Conservation (phyloP, 2,329 filamentous ascomycete species). For the Tolypocladium inflatum region DNA sequence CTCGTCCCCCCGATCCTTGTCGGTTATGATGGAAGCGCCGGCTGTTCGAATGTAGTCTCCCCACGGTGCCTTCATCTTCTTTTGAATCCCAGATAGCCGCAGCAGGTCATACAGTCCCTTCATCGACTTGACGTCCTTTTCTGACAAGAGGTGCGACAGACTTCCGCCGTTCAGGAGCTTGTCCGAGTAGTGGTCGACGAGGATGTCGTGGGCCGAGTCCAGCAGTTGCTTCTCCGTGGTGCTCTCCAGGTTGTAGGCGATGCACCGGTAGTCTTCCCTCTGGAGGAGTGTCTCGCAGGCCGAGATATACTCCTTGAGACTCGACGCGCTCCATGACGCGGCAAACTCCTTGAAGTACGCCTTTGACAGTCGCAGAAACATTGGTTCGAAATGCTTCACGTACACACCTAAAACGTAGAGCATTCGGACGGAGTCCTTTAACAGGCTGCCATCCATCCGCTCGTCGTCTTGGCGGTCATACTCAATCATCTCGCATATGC, state of each 20-base stretch:
- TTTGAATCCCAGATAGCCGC: constrained; percentile 59
- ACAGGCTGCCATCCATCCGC: constrained; percentile 52
- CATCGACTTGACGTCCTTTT: constrained; percentile 60
- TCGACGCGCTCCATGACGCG: constrained; percentile 50
- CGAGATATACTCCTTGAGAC: constrained; percentile 66
- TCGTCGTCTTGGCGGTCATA: constrained; percentile 54
- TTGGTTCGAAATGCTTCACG: constrained; percentile 66
- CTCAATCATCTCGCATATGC: constrained; percentile 68
- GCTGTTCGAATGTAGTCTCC: constrained; percentile 67
- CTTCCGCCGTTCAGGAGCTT: constrained; percentile 57
- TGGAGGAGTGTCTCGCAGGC: constrained; percentile 60
- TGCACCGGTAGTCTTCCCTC: constrained; percentile 66
- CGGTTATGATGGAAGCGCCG: constrained; percentile 69
- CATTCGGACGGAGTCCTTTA: constrained; percentile 70
- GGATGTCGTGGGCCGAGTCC: constrained; percentile 58
- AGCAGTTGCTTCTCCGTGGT: constrained; percentile 73
- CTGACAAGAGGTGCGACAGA: constrained; percentile 63
- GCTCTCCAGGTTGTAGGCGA: constrained; percentile 71
- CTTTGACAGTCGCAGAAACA: constrained; percentile 59
- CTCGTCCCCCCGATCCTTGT: constrained; percentile 66
- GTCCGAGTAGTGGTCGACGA: constrained; percentile 60
- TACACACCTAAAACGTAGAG: constrained; percentile 81
- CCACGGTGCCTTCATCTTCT: constrained; percentile 63
- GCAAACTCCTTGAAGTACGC: constrained; percentile 63
- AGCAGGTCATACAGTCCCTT: constrained; percentile 72